Percentiles rank a stretch among this genome's conserved stretches.
Evolutionary conservation across 129 eudicot species (phyloP).

Genomic region (Ambrosia artemisiifolia): DNA sequence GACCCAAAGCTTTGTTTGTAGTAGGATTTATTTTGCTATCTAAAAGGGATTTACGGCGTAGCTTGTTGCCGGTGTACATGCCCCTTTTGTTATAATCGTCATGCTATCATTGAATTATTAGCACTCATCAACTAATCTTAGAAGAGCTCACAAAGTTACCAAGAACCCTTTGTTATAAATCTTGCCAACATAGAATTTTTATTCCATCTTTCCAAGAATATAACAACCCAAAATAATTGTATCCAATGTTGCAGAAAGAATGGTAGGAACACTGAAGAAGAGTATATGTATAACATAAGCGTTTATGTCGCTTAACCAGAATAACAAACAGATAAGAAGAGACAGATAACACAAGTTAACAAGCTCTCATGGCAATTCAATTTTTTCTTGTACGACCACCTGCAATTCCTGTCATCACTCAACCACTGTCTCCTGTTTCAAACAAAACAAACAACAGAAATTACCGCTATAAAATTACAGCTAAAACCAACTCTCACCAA

Average conservation of each 20-base stretch:
- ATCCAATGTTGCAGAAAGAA: not conserved
- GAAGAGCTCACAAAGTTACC: not conserved
- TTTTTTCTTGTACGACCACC: constrained; percentile 9
- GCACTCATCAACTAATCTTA: too few species aligned
- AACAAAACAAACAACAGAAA: constrained; percentile 7
- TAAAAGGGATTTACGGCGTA: too few species aligned
- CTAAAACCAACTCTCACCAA: constrained; percentile 24
- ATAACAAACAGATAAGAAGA: not conserved
- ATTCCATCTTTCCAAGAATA: too few species aligned
- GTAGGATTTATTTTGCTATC: too few species aligned
- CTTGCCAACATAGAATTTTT: too few species aligned
- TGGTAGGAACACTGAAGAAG: not conserved
- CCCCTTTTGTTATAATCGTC: too few species aligned
- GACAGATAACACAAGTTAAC: not conserved
- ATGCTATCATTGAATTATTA: too few species aligned
- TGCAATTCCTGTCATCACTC: constrained; percentile 20
- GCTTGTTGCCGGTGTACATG: too few species aligned
- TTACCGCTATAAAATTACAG: constrained; percentile 23
- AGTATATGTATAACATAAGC: not conserved
- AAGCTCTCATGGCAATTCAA: constrained; percentile 31
- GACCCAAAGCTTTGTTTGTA: too few species aligned
- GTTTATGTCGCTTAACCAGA: not conserved
- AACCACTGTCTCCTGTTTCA: constrained; percentile 21
- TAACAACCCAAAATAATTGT: too few species aligned
- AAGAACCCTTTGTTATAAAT: not conserved